phyloP scores from a whole-genome alignment of 176 grass and related monocot genomes.

The Dendrocalamus sinicus region DNA sequence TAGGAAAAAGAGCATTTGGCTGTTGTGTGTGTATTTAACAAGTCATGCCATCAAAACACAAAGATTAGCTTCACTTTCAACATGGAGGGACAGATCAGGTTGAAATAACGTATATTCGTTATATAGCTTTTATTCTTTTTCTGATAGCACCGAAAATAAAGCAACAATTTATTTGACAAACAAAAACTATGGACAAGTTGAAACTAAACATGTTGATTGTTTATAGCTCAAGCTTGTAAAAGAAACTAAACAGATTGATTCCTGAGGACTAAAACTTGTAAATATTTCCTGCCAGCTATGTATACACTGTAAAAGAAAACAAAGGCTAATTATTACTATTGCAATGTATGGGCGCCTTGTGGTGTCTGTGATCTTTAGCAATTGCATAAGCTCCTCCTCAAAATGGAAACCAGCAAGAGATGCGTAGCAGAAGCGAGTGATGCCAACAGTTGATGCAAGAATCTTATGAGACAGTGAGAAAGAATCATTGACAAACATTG shows the following conservation, averaged over 20 bases:
- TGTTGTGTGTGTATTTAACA: conserved; percentile 23
- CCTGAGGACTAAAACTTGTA: conserved; percentile 25
- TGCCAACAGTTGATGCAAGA: conserved; percentile 90
- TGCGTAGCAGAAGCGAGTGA: conserved; percentile 75
- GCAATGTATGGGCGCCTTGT: conserved; percentile 73
- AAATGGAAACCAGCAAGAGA: conserved; percentile 94
- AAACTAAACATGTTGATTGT: conserved; percentile 9
- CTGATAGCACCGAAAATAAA: conserved; percentile 1
- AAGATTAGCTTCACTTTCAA: conserved; percentile 32
- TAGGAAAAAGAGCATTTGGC: background rate
- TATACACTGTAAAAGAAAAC: conserved; percentile 34
- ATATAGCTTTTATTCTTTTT: background rate
- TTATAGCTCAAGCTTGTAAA: conserved; percentile 28
- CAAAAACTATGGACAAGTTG: conserved; percentile 15
- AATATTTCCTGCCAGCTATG: background rate
- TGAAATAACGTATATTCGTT: conserved; percentile 2
- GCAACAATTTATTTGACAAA: conserved; percentile 5
- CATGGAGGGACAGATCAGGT: background rate
- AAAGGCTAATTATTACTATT: conserved; percentile 72
- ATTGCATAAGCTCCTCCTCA: conserved; percentile 68
- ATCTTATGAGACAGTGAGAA: conserved; percentile 92
- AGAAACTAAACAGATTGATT: conserved; percentile 8
- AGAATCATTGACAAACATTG: conserved; percentile 81
- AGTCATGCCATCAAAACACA: background rate
- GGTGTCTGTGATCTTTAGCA: conserved; percentile 71